Evolutionary conservation across 2,329 filamentous ascomycete species (phyloP).

Genomic region (Trichoderma oligosporum): DNA sequence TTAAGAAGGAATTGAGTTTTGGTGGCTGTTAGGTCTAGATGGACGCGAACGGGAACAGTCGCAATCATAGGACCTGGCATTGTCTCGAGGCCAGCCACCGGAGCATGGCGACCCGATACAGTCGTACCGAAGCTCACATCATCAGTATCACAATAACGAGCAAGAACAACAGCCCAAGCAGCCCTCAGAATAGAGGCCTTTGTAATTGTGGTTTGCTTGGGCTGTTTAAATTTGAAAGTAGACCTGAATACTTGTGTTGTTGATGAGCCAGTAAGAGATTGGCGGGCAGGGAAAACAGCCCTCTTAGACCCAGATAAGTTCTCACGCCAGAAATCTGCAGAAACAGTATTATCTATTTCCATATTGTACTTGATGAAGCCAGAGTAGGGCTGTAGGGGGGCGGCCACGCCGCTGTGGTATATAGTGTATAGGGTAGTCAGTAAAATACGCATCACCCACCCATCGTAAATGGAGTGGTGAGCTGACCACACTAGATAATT

Average conservation of each 20-base stretch:
- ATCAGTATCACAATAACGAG: slow-evolving; percentile 33
- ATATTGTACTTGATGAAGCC: slow-evolving; percentile 24
- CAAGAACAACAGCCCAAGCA: slow-evolving; percentile 33
- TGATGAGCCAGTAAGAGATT: neutral
- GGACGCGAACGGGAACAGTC: slow-evolving; percentile 26
- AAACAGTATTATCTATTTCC: slow-evolving; percentile 3
- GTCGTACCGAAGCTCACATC: slow-evolving; percentile 30
- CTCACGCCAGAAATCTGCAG: slow-evolving; percentile 14
- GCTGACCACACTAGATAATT: slow-evolving; percentile 4
- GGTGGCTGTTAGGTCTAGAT: slow-evolving; percentile 27
- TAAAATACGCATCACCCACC: slow-evolving; percentile 17
- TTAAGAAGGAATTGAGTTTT: slow-evolving; percentile 41
- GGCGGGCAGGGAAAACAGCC: slow-evolving; percentile 16
- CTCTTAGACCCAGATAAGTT: slow-evolving; percentile 9
- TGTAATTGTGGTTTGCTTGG: slow-evolving; percentile 6
- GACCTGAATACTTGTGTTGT: neutral
- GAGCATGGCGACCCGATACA: slow-evolving; percentile 26
- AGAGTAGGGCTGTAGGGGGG: slow-evolving; percentile 33
- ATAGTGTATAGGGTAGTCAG: slow-evolving; percentile 1
- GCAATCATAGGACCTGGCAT: slow-evolving; percentile 29
- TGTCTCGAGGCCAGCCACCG: slow-evolving; percentile 24
- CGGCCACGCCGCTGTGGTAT: slow-evolving; percentile 19
- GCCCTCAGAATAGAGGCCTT: slow-evolving; percentile 22
- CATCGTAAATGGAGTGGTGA: slow-evolving; percentile 18
- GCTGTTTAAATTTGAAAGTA: neutral